A percentile compares a stretch with the other conserved stretches of the same genome.
Conservation (phyloP, 306 rosid genomes). For the Quercus wislizeni region DNA sequence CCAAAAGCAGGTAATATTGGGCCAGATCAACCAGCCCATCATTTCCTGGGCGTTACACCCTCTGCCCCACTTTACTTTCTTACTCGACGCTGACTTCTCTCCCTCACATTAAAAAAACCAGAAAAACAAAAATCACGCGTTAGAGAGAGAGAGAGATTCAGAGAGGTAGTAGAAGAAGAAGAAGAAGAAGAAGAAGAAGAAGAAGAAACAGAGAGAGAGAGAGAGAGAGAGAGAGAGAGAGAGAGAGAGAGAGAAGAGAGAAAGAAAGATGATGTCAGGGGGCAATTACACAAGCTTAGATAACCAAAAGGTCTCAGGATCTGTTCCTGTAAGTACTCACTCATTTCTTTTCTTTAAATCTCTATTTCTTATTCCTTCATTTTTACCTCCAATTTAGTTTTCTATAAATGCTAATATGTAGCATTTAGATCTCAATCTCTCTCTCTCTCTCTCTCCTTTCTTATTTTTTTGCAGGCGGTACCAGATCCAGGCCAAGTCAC, state of each 20-base stretch:
- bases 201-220: not conserved
- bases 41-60: too few species aligned
- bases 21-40: too few species aligned
- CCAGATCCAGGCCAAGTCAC: constrained; percentile 68
- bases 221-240: not conserved
- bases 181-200: not conserved
- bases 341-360: not conserved
- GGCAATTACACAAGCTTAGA: constrained; percentile 71
- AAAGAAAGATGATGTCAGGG: constrained; percentile 74
- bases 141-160: not conserved
- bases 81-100: too few species aligned
- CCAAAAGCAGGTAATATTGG: too few species aligned
- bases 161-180: not conserved
- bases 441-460: not conserved
- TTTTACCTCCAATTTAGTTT: too few species aligned
- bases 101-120: not conserved
- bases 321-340: constrained; percentile 64
- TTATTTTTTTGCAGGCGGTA: constrained; percentile 59
- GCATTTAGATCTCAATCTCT: constrained; percentile 3
- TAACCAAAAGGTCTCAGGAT: constrained; percentile 69
- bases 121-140: constrained; percentile 14
- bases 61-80: too few species aligned
- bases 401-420: too few species aligned
- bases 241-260: not conserved
- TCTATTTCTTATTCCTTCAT: not conserved